phyloP scores from a whole-genome alignment of 2,329 filamentous ascomycete genomes.

The Dactylellina leptospora region DNA sequence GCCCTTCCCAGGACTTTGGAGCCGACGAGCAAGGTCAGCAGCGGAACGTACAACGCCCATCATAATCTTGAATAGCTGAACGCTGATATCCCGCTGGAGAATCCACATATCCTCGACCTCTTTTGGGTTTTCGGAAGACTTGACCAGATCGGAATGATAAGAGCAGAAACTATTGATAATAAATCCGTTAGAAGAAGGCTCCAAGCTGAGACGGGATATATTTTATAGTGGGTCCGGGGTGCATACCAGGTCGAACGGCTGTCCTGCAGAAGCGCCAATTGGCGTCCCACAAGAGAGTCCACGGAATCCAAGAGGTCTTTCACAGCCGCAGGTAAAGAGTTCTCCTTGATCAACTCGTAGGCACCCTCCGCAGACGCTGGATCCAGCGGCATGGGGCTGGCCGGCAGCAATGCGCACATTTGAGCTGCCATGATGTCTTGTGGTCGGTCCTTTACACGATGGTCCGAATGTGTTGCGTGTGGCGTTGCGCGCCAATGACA shows the following conservation, averaged over 20 bases:
- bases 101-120: slow-evolving; percentile 48
- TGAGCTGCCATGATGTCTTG: slow-evolving; percentile 34
- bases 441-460: neutral
- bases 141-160: slow-evolving; percentile 43
- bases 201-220: neutral
- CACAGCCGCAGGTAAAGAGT: slow-evolving; percentile 34
- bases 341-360: slow-evolving; percentile 51
- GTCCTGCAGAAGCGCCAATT: slow-evolving; percentile 35
- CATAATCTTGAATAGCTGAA: slow-evolving; percentile 51
- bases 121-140: slow-evolving; percentile 37
- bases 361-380: slow-evolving; percentile 45
- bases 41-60: slow-evolving; percentile 48
- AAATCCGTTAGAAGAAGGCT: slow-evolving; percentile 3
- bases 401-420: slow-evolving; percentile 43
- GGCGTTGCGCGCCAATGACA: slow-evolving; percentile 6
- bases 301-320: slow-evolving; percentile 48
- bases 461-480: slow-evolving; percentile 43
- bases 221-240: too few relatives aligned
- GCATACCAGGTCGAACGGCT: slow-evolving; percentile 41
- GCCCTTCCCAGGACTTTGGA: slow-evolving; percentile 14
- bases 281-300: slow-evolving; percentile 37
- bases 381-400: slow-evolving; percentile 42
- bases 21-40: slow-evolving; percentile 35
- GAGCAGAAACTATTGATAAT: slow-evolving; percentile 30
- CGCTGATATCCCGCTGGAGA: slow-evolving; percentile 47